Evolutionary conservation across 139 green algal species (phyloP).

Genomic region (Nannochloris sp.): DNA sequence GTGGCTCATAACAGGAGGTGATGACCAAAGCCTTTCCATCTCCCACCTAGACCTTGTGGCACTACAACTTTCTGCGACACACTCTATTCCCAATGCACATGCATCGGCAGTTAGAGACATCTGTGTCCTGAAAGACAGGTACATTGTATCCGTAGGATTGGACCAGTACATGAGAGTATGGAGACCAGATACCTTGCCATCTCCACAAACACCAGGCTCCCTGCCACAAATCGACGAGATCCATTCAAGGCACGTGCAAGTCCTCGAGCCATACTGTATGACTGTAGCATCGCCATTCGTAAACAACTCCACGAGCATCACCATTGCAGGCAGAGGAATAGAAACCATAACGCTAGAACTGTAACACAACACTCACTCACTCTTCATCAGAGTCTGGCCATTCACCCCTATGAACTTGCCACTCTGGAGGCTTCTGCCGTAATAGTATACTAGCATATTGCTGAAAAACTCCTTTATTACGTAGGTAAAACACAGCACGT

Average conservation of each 20-base stretch:
- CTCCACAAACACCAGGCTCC: not conserved
- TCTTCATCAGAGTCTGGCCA: conserved; percentile 3
- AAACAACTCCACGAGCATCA: conserved; percentile 1
- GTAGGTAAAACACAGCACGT: conserved; percentile 35
- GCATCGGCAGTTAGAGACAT: conserved; percentile 26
- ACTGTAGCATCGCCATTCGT: not conserved
- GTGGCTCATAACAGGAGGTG: conserved; percentile 29
- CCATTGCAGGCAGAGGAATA: conserved; percentile 8
- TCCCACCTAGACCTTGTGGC: not conserved
- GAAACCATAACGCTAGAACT: not conserved
- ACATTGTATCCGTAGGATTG: conserved; percentile 21
- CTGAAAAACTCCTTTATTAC: conserved; percentile 19
- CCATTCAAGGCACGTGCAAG: not conserved
- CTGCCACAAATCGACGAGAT: not conserved
- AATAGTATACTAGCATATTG: conserved; percentile 14
- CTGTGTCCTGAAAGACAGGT: conserved; percentile 9
- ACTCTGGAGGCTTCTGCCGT: conserved; percentile 17
- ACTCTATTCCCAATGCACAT: conserved; percentile 18
- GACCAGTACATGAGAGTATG: conserved; percentile 36
- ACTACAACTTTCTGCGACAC: too few species aligned
- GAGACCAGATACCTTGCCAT: not conserved
- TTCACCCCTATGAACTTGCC: conserved; percentile 17
- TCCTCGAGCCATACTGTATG: conserved; percentile 5
- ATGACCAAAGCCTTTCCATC: conserved; percentile 27
- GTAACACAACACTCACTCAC: not conserved